These are phyloP conservation scores for Penicillium paxilli DNA, from an alignment of 495 filamentous ascomycete genomes.

Conservation along the genomic window DNA sequence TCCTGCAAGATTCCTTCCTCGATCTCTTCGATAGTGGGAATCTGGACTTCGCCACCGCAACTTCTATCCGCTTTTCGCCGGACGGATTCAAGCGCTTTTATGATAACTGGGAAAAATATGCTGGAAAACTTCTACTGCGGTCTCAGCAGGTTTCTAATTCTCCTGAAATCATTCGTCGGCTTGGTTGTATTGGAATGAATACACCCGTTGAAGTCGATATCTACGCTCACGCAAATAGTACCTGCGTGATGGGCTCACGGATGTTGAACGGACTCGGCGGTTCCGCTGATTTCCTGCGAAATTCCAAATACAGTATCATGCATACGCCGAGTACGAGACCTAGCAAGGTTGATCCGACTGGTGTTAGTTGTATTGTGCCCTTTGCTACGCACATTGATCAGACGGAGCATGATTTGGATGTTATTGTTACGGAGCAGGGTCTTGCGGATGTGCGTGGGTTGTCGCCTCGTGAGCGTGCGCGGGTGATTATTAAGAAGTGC, in stretches of 20 bases:
- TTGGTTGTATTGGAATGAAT: slow-evolving; percentile 94
- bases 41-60: slow-evolving; percentile 89
- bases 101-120: slow-evolving; percentile 77
- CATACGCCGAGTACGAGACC: slow-evolving; percentile 83
- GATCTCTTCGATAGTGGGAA: slow-evolving; percentile 90
- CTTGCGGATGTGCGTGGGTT: slow-evolving; percentile 84
- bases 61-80: slow-evolving; percentile 87
- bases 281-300: slow-evolving; percentile 84
- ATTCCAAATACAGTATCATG: slow-evolving; percentile 88
- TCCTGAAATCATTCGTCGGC: slow-evolving; percentile 88
- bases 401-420: slow-evolving; percentile 88
- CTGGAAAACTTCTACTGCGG: slow-evolving; percentile 81
- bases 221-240: slow-evolving; percentile 91
- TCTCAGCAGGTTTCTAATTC: slow-evolving; percentile 88
- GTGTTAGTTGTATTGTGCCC: slow-evolving; percentile 84
- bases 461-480: slow-evolving; percentile 75
- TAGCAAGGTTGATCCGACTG: slow-evolving; percentile 78
- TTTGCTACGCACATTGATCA: slow-evolving; percentile 94
- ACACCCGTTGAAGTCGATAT: slow-evolving; percentile 93
- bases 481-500: slow-evolving; percentile 85
- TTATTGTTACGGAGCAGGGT: slow-evolving; percentile 85
- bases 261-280: slow-evolving; percentile 94
- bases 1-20: slow-evolving; percentile 90
- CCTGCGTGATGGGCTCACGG: slow-evolving; percentile 85
- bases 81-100: slow-evolving; percentile 94